phyloP scores from a whole-genome alignment of 495 filamentous ascomycete species.

The Neurospora africana region DNA sequence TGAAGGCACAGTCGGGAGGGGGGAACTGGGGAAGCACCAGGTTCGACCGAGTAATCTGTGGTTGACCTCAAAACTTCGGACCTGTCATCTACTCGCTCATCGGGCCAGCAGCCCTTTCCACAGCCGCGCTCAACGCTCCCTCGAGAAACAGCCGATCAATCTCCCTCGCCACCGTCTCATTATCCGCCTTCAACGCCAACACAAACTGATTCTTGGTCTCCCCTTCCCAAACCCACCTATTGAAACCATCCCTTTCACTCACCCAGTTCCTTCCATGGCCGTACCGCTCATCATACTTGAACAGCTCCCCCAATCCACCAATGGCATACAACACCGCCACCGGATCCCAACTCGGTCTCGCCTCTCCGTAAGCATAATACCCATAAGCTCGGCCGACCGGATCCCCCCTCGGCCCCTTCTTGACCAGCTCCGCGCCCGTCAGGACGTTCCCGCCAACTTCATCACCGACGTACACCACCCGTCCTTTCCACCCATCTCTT shows the following conservation, averaged over 20 bases:
- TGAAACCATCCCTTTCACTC: slow-evolving; percentile 16
- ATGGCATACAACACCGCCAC: slow-evolving; percentile 35
- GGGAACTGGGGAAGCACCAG: background rate
- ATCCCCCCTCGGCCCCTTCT: slow-evolving; percentile 20
- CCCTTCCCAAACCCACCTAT: slow-evolving; percentile 26
- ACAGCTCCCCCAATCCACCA: slow-evolving; percentile 13
- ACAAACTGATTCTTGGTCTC: slow-evolving; percentile 22
- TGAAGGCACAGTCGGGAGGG: no score
- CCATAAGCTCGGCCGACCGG: slow-evolving; percentile 32
- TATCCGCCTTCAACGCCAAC: slow-evolving; percentile 15
- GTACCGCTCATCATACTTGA: slow-evolving; percentile 19
- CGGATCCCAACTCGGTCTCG: slow-evolving; percentile 34
- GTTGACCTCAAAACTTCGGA: background rate
- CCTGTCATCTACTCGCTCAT: background rate
- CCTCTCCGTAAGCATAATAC: slow-evolving; percentile 25
- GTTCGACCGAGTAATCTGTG: background rate
- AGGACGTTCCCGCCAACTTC: slow-evolving; percentile 27
- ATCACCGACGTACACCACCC: slow-evolving; percentile 24
- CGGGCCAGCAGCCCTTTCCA: background rate
- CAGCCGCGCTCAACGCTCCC: slow-evolving; percentile 3
- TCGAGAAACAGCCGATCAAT: slow-evolving; percentile 14
- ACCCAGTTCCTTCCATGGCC: slow-evolving; percentile 22
- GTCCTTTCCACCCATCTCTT: slow-evolving; percentile 20
- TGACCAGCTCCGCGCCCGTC: slow-evolving; percentile 25
- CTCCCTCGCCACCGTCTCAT: slow-evolving; percentile 6